Percentiles rank a stretch among this genome's conserved stretches.
Conservation (phyloP, 495 filamentous ascomycete species). For the Penicillium ucsense region DNA sequence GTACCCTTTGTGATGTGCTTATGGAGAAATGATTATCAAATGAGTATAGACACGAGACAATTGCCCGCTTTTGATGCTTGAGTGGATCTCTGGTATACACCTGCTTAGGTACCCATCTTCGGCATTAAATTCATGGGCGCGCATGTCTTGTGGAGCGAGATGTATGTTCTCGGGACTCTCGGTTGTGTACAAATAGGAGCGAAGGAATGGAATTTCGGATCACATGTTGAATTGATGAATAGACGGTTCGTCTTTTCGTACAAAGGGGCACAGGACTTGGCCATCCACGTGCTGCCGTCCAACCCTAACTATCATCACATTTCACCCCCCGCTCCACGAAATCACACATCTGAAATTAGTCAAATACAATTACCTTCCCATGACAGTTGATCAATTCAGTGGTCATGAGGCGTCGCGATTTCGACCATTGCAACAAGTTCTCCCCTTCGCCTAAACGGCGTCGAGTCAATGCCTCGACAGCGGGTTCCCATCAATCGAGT, state of each 20-base stretch:
- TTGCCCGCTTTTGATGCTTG: not conserved
- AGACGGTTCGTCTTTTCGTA: too few relatives aligned
- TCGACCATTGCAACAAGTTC: slow-evolving; percentile 1
- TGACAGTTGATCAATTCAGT: too few relatives aligned
- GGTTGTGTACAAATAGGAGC: slow-evolving; percentile 23
- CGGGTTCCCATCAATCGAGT: slow-evolving; percentile 7
- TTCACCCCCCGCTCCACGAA: not conserved
- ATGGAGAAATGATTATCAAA: slow-evolving; percentile 14
- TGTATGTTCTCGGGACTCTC: slow-evolving; percentile 1
- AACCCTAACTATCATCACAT: not conserved
- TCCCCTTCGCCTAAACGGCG: slow-evolving; percentile 6
- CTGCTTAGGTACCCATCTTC: not conserved
- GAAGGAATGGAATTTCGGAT: slow-evolving; percentile 17
- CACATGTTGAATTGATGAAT: slow-evolving; percentile 4
- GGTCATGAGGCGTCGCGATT: slow-evolving; percentile 7
- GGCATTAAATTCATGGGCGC: slow-evolving; percentile 2
- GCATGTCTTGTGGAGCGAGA: not conserved
- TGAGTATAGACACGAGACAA: slow-evolving; percentile 8
- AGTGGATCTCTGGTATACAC: not conserved
- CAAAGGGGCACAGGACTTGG: slow-evolving; percentile 2
- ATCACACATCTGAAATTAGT: too few relatives aligned
- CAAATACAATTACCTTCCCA: too few relatives aligned
- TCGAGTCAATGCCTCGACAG: not conserved
- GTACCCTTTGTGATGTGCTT: not conserved
- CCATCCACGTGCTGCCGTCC: slow-evolving; percentile 14